Evolutionary conservation across 192 early-diverging fungal genomes (phyloP), one percentile per base, ranked within the genome.

Genomic region (Coemansia guatemalensis): DNA sequence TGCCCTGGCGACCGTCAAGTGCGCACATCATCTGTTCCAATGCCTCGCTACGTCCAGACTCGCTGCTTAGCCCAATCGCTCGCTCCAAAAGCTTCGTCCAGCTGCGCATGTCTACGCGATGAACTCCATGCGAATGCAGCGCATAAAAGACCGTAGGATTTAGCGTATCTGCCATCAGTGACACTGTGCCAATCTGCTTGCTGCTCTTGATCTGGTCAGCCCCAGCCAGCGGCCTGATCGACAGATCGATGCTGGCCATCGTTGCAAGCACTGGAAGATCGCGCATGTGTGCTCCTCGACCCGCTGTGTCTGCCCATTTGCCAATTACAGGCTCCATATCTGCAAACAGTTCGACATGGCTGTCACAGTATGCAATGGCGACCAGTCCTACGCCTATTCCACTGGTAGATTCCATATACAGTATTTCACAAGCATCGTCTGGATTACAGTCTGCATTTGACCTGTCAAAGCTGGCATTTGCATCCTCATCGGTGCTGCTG

Each of bases 111-210:
- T 82, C 82, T 6, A 92, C 69, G 12, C 83, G 81, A 66, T 93
- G 89, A 2, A 85, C 87, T 48, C 91, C 93, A 48, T 75, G 76
- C 22, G 82, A 66, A 58, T 94, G 91, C 35, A 89, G 86, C 6
- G 85, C 74, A 58, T 88, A 94, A 52, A 89, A 87, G 18, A 82
- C 82, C 24, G 87, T 78, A 26, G 81, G 66, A 48, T 87, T 88
- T 49, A 84, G 68, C 8, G 85, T 67, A 59, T 94, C 91, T 0
- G 66, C 60, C 3, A 85, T 62, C 32, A 94, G 64, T 26, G 68
- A 67, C 30, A 87, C 83, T n/a, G 73, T 69, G 21, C 74, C 74
- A 29, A 22, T 22, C 39, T 58, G 64, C 21, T 49, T 53, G n/a
- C 44, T 47, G 51, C 22, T 48, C 29, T 30, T 35, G 24, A 32